A percentile compares a stretch with the other conserved stretches of the same genome.
Evolutionary conservation across 2,329 filamentous ascomycete species (phyloP).

Genomic region (Paramyrothecium roridum): DNA sequence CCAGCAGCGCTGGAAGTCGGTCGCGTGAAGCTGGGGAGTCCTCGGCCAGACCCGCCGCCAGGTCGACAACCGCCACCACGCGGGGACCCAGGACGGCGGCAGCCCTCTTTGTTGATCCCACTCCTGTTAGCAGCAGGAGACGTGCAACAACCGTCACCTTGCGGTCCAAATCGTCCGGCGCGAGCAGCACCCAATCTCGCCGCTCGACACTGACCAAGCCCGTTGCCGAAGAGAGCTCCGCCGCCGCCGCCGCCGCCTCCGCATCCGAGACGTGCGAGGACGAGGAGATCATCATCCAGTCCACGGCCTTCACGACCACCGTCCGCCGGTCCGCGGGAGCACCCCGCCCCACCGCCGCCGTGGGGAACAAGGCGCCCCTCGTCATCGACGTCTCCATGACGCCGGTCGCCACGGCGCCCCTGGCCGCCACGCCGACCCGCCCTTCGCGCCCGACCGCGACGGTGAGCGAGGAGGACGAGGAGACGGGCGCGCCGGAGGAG

Average conservation of each 20-base stretch:
- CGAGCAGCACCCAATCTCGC: too few species aligned
- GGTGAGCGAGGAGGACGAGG: slow-evolving; percentile 21
- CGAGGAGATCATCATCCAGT: too few species aligned
- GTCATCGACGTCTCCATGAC: slow-evolving; percentile 30
- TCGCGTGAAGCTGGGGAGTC: too few species aligned
- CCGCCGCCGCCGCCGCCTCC: neutral
- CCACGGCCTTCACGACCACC: too few species aligned
- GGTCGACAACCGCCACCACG: neutral
- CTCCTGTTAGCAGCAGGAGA: neutral
- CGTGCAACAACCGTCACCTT: neutral
- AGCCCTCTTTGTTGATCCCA: neutral
- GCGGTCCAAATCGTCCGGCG: neutral
- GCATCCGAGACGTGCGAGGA: neutral
- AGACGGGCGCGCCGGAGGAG: slow-evolving; percentile 25
- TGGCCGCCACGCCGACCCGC: slow-evolving; percentile 18
- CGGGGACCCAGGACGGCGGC: neutral
- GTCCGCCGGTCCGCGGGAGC: too few species aligned
- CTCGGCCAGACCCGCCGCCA: too few species aligned
- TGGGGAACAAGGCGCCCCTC: slow-evolving; percentile 11
- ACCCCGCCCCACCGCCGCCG: slow-evolving; percentile 1
- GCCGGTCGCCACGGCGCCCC: slow-evolving; percentile 22
- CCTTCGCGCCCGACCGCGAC: slow-evolving; percentile 23
- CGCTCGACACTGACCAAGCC: too few species aligned
- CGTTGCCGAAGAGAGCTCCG: too few species aligned
- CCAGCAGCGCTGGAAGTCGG: neutral